Evolutionary conservation across 2,329 filamentous ascomycete species (phyloP), one percentile per base, ranked within the genome.

Genomic region (Curvularia lunata): DNA sequence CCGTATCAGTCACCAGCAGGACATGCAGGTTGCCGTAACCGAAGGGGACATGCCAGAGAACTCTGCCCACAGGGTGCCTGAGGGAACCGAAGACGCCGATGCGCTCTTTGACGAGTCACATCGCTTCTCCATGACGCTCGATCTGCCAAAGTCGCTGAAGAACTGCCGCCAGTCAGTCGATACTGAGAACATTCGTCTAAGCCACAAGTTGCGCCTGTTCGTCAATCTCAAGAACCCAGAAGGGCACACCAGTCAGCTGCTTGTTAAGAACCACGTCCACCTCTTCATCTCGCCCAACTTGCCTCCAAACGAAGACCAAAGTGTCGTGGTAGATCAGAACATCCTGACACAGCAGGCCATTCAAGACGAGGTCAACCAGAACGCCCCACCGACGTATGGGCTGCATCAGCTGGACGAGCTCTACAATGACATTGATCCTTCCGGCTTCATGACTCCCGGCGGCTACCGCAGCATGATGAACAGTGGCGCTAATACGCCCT

Each of bases 281-380:
- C 88, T 99, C 38, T 97, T 97, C 78, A 97, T 98, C 65, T 99
- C 95, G 5, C 94, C 95, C 0, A 95, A 95, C 71, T 87, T 97
- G 69, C 90, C 92, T 0, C 86, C 97, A 37, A 91, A 95, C 69
- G 92, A 96, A 51, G 86, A 94, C 59, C 95, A 96, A 67, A 89
- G 91, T 68, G 84, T 98, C 2, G 58, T 70, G 2, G 71, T 77
- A 58, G 77, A 82, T 66, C 74, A 80, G 58, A 63, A 63, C 52
- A 52, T 76, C 19, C 75, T 76, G 28, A 65, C 61, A 8, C 65
- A 70, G 23, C 79, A 70, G 54, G 74, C 79, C 9, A 81, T 84
- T 43, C 80, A 82, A 40, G 83, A 86, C 40, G 81, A 86, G 55
- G 82, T 85, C 19, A 84, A 85, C 25, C 75, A 85, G 27, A 85